phyloP scores from a whole-genome alignment of 2,329 filamentous ascomycete genomes.

The Byssothecium circinans region DNA sequence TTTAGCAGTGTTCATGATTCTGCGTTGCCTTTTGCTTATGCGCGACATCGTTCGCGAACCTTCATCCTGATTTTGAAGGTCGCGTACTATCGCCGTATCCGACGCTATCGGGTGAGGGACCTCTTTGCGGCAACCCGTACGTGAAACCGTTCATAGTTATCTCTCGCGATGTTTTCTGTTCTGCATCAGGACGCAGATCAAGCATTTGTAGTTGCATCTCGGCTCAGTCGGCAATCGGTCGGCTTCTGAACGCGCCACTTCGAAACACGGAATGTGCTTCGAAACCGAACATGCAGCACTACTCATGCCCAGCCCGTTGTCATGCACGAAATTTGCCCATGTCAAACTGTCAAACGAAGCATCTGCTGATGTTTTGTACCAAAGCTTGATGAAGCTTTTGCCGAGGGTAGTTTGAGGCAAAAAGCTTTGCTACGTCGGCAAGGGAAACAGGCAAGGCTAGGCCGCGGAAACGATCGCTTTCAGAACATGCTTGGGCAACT shows the following conservation, averaged over 20 bases:
- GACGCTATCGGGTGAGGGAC: not conserved
- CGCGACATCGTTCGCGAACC: not conserved
- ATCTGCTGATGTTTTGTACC: conserved; percentile 6
- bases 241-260: conserved; percentile 4
- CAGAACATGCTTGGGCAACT: too few species aligned
- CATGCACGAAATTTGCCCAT: not conserved
- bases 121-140: not conserved
- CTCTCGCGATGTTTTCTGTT: not conserved
- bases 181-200: conserved; percentile 10
- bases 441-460: not conserved
- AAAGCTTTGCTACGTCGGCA: conserved; percentile 1
- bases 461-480: conserved; percentile 1
- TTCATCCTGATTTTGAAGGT: too few species aligned
- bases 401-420: conserved; percentile 3
- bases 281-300: conserved; percentile 9
- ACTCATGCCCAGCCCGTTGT: conserved; percentile 2
- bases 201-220: conserved; percentile 4
- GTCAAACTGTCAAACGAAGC: conserved; percentile 5
- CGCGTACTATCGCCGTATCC: not conserved
- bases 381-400: not conserved
- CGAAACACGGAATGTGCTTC: conserved; percentile 9
- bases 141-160: not conserved
- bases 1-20: not conserved
- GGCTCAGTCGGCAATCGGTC: not conserved
- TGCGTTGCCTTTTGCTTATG: too few species aligned